Evolutionary conservation across 169 alveolate genomes (phyloP), one percentile per base, ranked within the genome.

Genomic region (Eimeria necatrix): DNA sequence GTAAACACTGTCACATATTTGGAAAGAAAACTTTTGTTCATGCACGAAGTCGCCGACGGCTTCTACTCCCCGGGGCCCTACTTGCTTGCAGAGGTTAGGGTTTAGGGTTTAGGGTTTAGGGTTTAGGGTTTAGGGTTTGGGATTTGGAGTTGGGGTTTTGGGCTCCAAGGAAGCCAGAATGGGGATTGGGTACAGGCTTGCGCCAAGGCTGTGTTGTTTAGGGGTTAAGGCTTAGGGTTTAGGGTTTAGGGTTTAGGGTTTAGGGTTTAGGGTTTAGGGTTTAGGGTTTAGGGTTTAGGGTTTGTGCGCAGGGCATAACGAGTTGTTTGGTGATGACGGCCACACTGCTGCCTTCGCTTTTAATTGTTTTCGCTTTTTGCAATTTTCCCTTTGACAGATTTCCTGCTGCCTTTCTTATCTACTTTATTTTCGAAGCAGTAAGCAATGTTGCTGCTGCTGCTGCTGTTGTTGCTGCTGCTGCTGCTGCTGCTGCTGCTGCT

Each of bases 41-140:
- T 81, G n/a, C 52, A 81, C 90, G 90, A 81, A 22, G 7, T 70
- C 20, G 48, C 90, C 26, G 90, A 81, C 71, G 90, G 90, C 12
- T 81, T 51, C 64, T 81, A 81, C 71, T 10, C 73, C 71, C 59
- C 90, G 9, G 90, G 53, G 20, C 90, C 90, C 52, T 81, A 81
- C 71, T 70, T 81, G 10, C 90, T 81, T 18, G 61, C 90, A n/a
- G 90, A 81, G 71, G 90, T 81, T 3, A 46, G 68, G 48, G 12
- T 56, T 56, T 18, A 10, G 68, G 68, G 68, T 56, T 10, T 56
- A 18, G 68, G 68, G 12, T 56, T 10, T 56, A 56, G 68, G 68
- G 20, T 56, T 10, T 56, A 56, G 68, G 68, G 20, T 56, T 32
- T 32, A 32, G 41, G 41, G 41, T 32, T 32, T 32, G 41, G 41